These are phyloP conservation scores for Hortiboletus rubellus DNA, from an alignment of 1,284 basidiomycete species.

Conservation along the genomic window DNA sequence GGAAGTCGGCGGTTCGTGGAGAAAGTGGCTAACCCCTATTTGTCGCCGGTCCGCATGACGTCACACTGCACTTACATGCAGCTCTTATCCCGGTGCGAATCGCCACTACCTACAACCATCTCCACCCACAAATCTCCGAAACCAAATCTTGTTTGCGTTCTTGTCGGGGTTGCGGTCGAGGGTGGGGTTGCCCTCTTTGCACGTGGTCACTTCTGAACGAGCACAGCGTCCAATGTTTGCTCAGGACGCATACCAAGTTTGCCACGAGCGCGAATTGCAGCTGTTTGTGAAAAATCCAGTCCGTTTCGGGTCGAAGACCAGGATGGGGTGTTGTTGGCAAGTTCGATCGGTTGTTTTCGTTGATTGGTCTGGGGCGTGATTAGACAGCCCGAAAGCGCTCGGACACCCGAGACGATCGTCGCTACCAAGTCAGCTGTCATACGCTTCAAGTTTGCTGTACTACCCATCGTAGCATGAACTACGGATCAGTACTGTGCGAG, in stretches of 20 bases:
- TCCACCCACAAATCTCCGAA: conserved; percentile 7
- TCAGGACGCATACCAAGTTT: conserved; percentile 18
- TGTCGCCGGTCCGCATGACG: too few species aligned
- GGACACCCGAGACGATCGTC: conserved; percentile 1
- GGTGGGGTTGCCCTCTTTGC: conserved; percentile 25
- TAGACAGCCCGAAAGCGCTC: conserved; percentile 18
- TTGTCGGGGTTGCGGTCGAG: conserved; percentile 14
- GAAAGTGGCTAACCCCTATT: too few species aligned
- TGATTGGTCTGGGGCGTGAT: conserved; percentile 3
- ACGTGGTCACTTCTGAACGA: conserved; percentile 25
- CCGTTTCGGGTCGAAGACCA: conserved; percentile 28
- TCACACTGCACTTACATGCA: too few species aligned
- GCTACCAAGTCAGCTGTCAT: background rate
- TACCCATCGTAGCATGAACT: background rate
- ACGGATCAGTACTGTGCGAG: background rate
- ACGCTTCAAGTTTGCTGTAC: background rate
- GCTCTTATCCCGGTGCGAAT: background rate
- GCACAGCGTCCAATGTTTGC: conserved; percentile 20
- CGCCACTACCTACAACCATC: background rate
- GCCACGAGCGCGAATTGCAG: conserved; percentile 7
- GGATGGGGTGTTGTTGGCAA: conserved; percentile 23
- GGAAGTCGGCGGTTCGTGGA: too few species aligned
- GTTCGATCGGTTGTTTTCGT: conserved; percentile 6
- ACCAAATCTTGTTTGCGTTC: conserved; percentile 15
- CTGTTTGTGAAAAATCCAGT: background rate